Evolutionary conservation across 306 rosid genomes (phyloP).

Genomic region (Abrus precatorius): DNA sequence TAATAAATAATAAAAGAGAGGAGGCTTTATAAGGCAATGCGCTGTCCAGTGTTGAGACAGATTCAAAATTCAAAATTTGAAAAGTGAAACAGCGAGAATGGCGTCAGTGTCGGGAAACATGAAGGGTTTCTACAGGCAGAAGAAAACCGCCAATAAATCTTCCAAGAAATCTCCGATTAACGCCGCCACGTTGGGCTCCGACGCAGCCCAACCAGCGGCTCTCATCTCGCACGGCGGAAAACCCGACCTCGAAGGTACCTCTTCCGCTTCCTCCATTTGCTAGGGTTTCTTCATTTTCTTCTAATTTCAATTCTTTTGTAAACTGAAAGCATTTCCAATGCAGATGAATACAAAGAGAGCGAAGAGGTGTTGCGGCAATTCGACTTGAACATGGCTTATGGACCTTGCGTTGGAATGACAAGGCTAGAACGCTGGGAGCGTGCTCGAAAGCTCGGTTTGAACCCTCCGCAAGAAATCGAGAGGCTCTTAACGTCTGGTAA

Average conservation of each 20-base stretch:
- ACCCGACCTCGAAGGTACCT: constrained; percentile 56
- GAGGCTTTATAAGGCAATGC: neutral
- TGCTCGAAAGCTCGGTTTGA: constrained; percentile 71
- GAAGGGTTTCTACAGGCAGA: constrained; percentile 72
- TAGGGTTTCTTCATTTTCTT: constrained; percentile 17
- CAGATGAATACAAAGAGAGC: constrained; percentile 64
- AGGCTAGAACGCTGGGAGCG: constrained; percentile 85
- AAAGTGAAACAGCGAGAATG: constrained; percentile 45
- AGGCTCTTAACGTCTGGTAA: constrained; percentile 56
- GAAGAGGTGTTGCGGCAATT: constrained; percentile 77
- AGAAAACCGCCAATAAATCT: constrained; percentile 51
- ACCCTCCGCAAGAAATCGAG: constrained; percentile 72
- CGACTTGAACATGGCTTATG: constrained; percentile 82
- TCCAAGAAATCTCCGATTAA: constrained; percentile 50
- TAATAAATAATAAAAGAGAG: too few species aligned
- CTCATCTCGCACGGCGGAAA: constrained; percentile 52
- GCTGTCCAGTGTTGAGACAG: neutral
- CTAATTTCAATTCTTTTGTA: neutral
- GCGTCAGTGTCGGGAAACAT: constrained; percentile 54
- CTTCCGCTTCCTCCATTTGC: neutral
- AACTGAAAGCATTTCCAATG: neutral
- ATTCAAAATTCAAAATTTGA: constrained; percentile 52
- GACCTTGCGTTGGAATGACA: constrained; percentile 84
- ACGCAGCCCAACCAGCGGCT: constrained; percentile 50
- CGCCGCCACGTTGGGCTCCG: constrained; percentile 52